A percentile compares a stretch with the other conserved stretches of the same genome.
Conservation (phyloP, 306 rosid genomes). For the Lathyrus sativus region DNA sequence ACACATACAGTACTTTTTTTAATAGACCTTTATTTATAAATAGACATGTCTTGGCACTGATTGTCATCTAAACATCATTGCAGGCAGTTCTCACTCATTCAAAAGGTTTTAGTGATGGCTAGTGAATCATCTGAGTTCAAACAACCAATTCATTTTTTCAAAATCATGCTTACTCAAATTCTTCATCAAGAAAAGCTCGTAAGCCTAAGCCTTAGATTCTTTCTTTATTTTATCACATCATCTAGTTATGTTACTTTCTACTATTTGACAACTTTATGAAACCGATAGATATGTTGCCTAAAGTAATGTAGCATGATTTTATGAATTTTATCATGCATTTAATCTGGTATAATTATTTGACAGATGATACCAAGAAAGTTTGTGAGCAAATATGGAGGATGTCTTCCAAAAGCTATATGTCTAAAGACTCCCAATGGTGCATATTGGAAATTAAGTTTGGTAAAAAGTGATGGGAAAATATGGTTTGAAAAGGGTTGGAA, state of each 20-base stretch:
- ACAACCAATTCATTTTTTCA: slow-evolving; percentile 17
- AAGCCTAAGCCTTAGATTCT: neutral
- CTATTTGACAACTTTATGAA: too few relatives aligned
- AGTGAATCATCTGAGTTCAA: too few relatives aligned
- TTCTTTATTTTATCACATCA: neutral
- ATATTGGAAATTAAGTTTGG: slow-evolving; percentile 38
- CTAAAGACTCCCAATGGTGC: slow-evolving; percentile 41
- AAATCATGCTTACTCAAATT: slow-evolving; percentile 1
- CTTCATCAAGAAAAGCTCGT: slow-evolving; percentile 16
- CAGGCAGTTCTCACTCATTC: too few relatives aligned
- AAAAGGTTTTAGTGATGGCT: too few relatives aligned
- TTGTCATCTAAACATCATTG: too few relatives aligned
- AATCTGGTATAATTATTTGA: neutral
- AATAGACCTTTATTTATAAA: too few relatives aligned
- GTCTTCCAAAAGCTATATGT: slow-evolving; percentile 12
- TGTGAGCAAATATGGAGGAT: slow-evolving; percentile 34
- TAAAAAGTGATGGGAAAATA: neutral
- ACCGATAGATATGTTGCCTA: too few relatives aligned
- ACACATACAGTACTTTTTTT: too few relatives aligned
- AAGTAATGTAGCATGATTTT: too few relatives aligned
- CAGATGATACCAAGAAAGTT: slow-evolving; percentile 40
- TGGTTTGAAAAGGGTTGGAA: neutral
- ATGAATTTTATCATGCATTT: too few relatives aligned
- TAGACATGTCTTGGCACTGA: too few relatives aligned
- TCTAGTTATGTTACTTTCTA: too few relatives aligned